Evolutionary conservation across 441 rosid genomes (phyloP).

Genomic region (Jatropha multifida): DNA sequence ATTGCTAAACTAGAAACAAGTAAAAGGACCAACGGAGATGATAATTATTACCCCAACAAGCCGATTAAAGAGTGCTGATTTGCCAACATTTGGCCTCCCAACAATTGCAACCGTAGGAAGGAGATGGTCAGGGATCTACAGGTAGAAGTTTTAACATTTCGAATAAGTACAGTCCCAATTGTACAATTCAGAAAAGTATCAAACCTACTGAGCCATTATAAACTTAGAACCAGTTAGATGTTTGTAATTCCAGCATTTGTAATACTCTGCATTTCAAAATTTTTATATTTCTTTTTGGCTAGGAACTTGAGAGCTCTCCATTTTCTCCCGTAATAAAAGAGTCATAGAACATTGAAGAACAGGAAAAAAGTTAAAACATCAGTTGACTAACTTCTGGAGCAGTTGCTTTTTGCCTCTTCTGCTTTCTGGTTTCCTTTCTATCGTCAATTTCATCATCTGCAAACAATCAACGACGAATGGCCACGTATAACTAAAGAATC

Average conservation of each 20-base stretch:
- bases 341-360: background rate
- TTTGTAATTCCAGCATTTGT: no score
- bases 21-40: background rate
- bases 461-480: slow-evolving; percentile 1
- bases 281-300: no score
- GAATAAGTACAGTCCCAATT: background rate
- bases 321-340: no score
- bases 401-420: slow-evolving; percentile 42
- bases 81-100: slow-evolving; percentile 97
- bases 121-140: slow-evolving; percentile 83
- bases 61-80: slow-evolving; percentile 92
- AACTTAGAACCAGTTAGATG: no score
- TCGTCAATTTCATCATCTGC: slow-evolving; percentile 62
- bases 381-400: slow-evolving; percentile 37
- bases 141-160: slow-evolving; percentile 17
- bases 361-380: background rate
- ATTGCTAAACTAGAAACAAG: background rate
- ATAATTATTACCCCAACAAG: slow-evolving; percentile 71
- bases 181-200: background rate
- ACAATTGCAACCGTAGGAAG: slow-evolving; percentile 82
- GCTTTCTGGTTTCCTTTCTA: slow-evolving; percentile 50
- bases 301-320: no score
- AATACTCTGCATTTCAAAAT: no score
- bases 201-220: no score
- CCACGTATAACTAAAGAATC: background rate